A percentile compares a stretch with the other conserved stretches of the same genome.
phyloP scores from a whole-genome alignment of 768 basidiomycete genomes.

The Trametes cinnabarina region DNA sequence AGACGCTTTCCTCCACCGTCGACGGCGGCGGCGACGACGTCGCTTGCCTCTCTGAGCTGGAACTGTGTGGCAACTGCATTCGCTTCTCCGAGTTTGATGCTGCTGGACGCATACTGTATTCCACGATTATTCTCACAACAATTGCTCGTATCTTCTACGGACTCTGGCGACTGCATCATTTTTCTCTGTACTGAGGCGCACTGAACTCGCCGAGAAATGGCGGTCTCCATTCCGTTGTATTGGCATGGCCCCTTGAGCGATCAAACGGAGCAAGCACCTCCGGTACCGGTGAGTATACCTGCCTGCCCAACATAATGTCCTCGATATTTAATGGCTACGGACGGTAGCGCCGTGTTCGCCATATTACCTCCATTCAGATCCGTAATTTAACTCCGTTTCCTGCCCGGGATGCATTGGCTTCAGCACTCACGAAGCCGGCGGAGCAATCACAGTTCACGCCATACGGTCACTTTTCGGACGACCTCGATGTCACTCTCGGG shows the following conservation, averaged over 20 bases:
- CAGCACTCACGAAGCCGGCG: conserved; percentile 67
- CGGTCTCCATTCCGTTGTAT: not conserved
- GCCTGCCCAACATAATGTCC: not conserved
- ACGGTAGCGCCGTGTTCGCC: conserved; percentile 63
- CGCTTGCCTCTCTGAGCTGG: not conserved
- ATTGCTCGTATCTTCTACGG: not conserved
- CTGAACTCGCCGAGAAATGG: not conserved
- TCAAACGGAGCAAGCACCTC: not conserved
- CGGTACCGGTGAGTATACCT: not conserved
- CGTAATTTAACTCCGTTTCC: conserved; percentile 85
- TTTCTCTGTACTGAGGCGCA: not conserved
- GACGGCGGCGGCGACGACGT: conserved; percentile 7
- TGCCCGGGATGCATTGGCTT: conserved; percentile 72
- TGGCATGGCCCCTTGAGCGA: not conserved
- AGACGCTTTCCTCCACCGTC: conserved; percentile 1
- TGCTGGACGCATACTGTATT: conserved; percentile 3
- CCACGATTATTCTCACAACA: not conserved
- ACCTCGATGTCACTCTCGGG: conserved; percentile 60
- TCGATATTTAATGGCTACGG: not conserved
- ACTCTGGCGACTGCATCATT: not conserved
- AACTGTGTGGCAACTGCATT: too few relatives aligned
- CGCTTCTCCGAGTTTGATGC: not conserved
- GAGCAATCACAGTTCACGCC: conserved; percentile 58
- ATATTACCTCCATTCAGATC: conserved; percentile 70
- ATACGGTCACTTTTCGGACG: conserved; percentile 62